Evolutionary conservation across 1,284 basidiomycete species (phyloP), one percentile per base, ranked within the genome.

Genomic region (Ganoderma meredithae): DNA sequence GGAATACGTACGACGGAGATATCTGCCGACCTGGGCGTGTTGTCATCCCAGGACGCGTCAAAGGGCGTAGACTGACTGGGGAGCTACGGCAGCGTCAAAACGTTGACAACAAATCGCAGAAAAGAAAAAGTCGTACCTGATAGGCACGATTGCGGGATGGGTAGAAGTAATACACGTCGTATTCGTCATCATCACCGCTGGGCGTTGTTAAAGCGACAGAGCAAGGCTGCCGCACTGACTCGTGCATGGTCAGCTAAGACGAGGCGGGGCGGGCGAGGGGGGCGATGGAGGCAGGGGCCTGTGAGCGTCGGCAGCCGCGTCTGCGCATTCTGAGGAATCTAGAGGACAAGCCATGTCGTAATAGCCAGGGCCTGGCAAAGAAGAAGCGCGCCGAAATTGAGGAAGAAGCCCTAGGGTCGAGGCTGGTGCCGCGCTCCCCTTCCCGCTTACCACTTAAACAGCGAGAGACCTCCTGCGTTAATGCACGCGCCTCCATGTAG

Each of bases 361-460:
- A 70, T 67, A 62, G n/a, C 56, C 63, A 64, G 36, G 31, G 44
- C 56, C 43, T 55, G 53, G 49, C 43, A 47, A 44, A 58, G 64
- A 52, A 62, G 62, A 39, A 55, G 47, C 58, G 58, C 61, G 61
- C 60, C 66, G 61, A 66, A 68, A 64, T 66, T 53, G 64, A 64
- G 66, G 25, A 55, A 47, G 68, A 69, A 71, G 63, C 41, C 43
- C 62, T 66, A 71, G 68, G 70, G 68, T 68, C 70, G 66, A 60
- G 36, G 63, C 63, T 56, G 44, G 22, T 60, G 60, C 60, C 67
- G 60, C 60, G 63, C 66, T 43, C 58, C 64, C 62, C 62, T 33
- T 55, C 60, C 17, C 25, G 25, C 40, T 7, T 59, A 64, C 60
- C 62, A 56, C 64, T 44, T 62, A 63, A 65, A 69, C 63, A 56